Conservation (phyloP, 2,329 filamentous ascomycete genomes). For the Hymenoscyphus albidus region DNA sequence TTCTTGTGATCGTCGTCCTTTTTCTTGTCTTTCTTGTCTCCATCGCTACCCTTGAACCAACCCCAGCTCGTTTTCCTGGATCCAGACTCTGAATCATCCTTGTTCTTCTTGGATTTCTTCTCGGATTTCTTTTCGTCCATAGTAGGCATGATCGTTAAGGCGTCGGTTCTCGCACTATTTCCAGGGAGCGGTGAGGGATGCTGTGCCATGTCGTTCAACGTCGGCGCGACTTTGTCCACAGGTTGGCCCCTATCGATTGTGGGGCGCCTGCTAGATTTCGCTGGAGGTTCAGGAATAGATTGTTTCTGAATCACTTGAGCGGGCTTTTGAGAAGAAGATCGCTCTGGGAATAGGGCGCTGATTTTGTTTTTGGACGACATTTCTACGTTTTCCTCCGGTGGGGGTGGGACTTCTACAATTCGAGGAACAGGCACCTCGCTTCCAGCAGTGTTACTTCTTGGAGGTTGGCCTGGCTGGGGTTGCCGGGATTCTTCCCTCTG, state of each 20-base stretch:
- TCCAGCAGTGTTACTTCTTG: slow-evolving; percentile 30
- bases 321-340: slow-evolving; percentile 51
- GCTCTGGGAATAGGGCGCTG: slow-evolving; percentile 45
- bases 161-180: slow-evolving; percentile 64
- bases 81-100: slow-evolving; percentile 53
- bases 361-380: slow-evolving; percentile 12
- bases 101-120: slow-evolving; percentile 73
- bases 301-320: slow-evolving; percentile 20
- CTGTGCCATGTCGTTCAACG: slow-evolving; percentile 57
- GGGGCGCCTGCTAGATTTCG: slow-evolving; percentile 44
- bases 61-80: slow-evolving; percentile 79
- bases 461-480: slow-evolving; percentile 31
- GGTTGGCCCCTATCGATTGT: slow-evolving; percentile 35
- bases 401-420: slow-evolving; percentile 62
- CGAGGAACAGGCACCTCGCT: slow-evolving; percentile 46
- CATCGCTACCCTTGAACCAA: slow-evolving; percentile 74
- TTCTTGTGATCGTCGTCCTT: slow-evolving; percentile 61
- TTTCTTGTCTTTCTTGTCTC: slow-evolving; percentile 67
- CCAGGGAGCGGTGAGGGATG: slow-evolving; percentile 67
- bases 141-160: slow-evolving; percentile 75
- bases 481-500: slow-evolving; percentile 6
- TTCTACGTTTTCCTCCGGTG: slow-evolving; percentile 16
- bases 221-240: slow-evolving; percentile 18
- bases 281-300: slow-evolving; percentile 44
- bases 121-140: slow-evolving; percentile 72